Base-by-base conservation (phyloP, 1,284 basidiomycete genomes). In the Amylostereum areolatum region DNA sequence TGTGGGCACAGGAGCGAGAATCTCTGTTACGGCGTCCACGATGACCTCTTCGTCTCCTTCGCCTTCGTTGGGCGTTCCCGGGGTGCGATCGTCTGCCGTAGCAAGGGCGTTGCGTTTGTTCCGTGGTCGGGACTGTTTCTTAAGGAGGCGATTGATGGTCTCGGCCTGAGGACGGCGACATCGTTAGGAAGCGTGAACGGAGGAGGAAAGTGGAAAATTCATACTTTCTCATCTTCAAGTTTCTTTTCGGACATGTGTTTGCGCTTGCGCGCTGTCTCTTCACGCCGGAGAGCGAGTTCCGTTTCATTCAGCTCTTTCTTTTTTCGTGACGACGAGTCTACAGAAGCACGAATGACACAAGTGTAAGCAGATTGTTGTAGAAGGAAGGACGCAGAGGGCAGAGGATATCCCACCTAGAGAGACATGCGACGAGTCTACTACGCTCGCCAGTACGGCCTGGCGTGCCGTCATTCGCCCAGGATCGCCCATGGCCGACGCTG, bases 181-280 rank as follows among this genome's bases (percentile, higher is more conserved):
- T 30, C 34, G 32, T 32, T n/a, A 29, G 25, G 30, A 35, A 8
- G 5, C 18, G 34, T 6, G 11, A 30, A 27, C 31, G 35, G 42
- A 41, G n/a, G 36, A 41, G 37, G 40, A 9, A 34, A 27, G 46
- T 29, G 39, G n/a, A 47, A 9, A 37, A 30, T 29, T 0, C 73
- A 72, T 51, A 85, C 91, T 79, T 95, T 95, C 65, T 96, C 92
- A 59, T 96, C 92, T 62, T 95, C 90, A 24, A 93, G 73, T 65
- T 89, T 91, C 74, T 94, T 93, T 66, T 94, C 92, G 18, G 81
- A 85, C 52, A 94, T 73, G 57, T 94, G 89, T 60, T 84, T 89
- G 42, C 92, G 75, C 62, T 92, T 89, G 31, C 92, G 74, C 0
- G 92, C 90, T 0, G 85, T 91, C 67, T 96, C 92, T 62, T 92